Percentiles rank a stretch among this genome's conserved stretches.
These are phyloP conservation scores for Phlebiopsis gigantea DNA, from an alignment of 768 basidiomycete species.

Conservation along the genomic window DNA sequence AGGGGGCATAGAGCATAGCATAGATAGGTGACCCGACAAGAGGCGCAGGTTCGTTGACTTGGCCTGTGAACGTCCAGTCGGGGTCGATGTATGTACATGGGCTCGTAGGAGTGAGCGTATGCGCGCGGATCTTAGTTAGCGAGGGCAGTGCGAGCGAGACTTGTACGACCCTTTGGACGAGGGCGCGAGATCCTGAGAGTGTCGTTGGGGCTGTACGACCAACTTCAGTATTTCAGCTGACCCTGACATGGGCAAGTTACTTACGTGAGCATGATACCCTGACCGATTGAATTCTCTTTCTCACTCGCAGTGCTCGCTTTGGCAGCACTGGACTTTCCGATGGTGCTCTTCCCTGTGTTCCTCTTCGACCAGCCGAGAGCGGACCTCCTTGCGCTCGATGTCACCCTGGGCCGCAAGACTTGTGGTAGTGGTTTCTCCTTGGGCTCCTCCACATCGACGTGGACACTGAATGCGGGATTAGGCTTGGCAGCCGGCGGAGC, in stretches of 20 bases:
- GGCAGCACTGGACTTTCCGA: not conserved
- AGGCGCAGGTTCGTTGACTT: not conserved
- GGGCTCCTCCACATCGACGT: constrained; percentile 29
- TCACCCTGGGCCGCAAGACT: constrained; percentile 44
- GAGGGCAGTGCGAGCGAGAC: not conserved
- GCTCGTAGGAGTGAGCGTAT: not conserved
- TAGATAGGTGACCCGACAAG: not conserved
- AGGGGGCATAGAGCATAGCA: not conserved
- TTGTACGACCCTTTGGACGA: not conserved
- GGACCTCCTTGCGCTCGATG: constrained; percentile 49
- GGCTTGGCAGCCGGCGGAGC: constrained; percentile 34
- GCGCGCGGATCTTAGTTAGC: not conserved
- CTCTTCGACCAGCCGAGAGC: constrained; percentile 65
- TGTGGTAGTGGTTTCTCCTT: constrained; percentile 33
- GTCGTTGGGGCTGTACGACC: not conserved
- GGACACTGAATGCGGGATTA: constrained; percentile 40
- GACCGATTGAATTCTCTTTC: constrained; percentile 40
- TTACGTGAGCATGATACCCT: constrained; percentile 48
- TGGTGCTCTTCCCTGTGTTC: constrained; percentile 37
- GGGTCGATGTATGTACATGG: not conserved
- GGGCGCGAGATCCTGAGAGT: constrained; percentile 1
- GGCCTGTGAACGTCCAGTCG: too few relatives aligned
- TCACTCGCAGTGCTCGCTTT: constrained; percentile 13
- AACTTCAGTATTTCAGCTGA: not conserved
- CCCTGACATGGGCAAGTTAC: constrained; percentile 22